Conservation (phyloP, 2,329 filamentous ascomycete genomes). For the Colletotrichum euphorbiae region DNA sequence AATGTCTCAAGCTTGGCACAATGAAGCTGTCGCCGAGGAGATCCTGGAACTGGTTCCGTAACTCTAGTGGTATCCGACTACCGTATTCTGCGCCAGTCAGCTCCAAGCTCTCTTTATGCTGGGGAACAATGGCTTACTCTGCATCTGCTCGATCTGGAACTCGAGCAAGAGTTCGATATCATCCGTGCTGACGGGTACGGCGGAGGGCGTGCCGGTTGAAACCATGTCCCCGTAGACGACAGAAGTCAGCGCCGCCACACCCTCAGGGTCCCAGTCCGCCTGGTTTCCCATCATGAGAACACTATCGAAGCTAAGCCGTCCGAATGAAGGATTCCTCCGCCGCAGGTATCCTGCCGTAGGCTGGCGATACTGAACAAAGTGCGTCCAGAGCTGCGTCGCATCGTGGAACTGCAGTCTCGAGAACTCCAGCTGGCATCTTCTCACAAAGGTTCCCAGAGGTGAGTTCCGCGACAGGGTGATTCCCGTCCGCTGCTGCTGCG, state of each 20-base stretch:
- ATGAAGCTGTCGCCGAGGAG: conserved; percentile 75
- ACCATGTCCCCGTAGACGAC: conserved; percentile 66
- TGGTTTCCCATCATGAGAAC: conserved; percentile 63
- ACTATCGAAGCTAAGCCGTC: conserved; percentile 67
- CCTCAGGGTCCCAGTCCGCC: conserved; percentile 61
- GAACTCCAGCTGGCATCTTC: conserved; percentile 83
- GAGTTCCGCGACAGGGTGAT: conserved; percentile 78
- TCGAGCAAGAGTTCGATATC: conserved; percentile 86
- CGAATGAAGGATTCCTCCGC: conserved; percentile 70
- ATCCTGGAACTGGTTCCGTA: conserved; percentile 76
- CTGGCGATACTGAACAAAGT: conserved; percentile 83
- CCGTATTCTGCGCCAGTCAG: conserved; percentile 70
- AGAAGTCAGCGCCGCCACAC: conserved; percentile 57
- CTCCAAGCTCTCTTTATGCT: not conserved
- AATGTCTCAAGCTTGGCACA: conserved; percentile 80
- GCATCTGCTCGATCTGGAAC: conserved; percentile 89
- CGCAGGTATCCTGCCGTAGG: conserved; percentile 76
- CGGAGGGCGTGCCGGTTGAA: conserved; percentile 53
- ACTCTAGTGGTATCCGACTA: conserved; percentile 78
- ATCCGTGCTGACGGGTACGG: conserved; percentile 74
- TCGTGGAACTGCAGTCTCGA: conserved; percentile 84
- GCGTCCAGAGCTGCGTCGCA: conserved; percentile 81
- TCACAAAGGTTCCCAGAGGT: conserved; percentile 84
- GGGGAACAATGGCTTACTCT: conserved; percentile 64
- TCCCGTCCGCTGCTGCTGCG: conserved; percentile 51